Percentiles rank a stretch among this genome's conserved stretches.
Conservation (phyloP, 2,329 filamentous ascomycete species). For the Aspergillus fumigatus region DNA sequence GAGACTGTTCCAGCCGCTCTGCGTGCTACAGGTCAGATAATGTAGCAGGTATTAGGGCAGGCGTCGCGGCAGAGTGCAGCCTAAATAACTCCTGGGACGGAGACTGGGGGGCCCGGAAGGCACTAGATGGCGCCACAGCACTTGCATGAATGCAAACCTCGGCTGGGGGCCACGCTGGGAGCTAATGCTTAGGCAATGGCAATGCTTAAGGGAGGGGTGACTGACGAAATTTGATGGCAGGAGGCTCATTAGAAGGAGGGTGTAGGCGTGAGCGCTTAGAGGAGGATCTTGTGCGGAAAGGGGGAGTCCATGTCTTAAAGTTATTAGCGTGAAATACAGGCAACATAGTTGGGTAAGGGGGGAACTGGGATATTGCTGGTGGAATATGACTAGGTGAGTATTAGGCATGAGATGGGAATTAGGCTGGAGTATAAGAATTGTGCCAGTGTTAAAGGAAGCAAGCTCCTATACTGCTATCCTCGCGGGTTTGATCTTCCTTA, state of each 20-base stretch:
- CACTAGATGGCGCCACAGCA: not conserved
- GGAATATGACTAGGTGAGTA: too few relatives aligned
- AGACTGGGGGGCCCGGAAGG: not conserved
- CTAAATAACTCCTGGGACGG: not conserved
- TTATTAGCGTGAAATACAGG: slow-evolving; percentile 6
- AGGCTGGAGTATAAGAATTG: too few relatives aligned
- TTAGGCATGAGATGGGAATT: too few relatives aligned
- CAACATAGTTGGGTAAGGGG: slow-evolving; percentile 1
- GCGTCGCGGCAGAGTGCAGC: not conserved
- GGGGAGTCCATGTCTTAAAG: slow-evolving; percentile 4
- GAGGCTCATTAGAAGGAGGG: not conserved
- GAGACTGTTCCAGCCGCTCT: slow-evolving; percentile 1
- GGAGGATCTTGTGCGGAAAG: slow-evolving; percentile 1
- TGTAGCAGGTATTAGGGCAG: not conserved
- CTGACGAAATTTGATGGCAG: slow-evolving; percentile 3
- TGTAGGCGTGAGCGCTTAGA: not conserved
- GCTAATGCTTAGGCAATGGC: slow-evolving; percentile 9
- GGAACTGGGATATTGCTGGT: not conserved
- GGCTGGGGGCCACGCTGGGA: slow-evolving; percentile 11
- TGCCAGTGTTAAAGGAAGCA: too few relatives aligned
- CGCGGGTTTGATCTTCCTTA: too few relatives aligned
- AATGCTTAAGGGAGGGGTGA: slow-evolving; percentile 3
- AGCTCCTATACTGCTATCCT: too few relatives aligned
- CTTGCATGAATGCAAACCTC: slow-evolving; percentile 11
- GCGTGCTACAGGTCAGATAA: not conserved